phyloP scores from a whole-genome alignment of 768 basidiomycete genomes.

The Lyophyllum atratum region DNA sequence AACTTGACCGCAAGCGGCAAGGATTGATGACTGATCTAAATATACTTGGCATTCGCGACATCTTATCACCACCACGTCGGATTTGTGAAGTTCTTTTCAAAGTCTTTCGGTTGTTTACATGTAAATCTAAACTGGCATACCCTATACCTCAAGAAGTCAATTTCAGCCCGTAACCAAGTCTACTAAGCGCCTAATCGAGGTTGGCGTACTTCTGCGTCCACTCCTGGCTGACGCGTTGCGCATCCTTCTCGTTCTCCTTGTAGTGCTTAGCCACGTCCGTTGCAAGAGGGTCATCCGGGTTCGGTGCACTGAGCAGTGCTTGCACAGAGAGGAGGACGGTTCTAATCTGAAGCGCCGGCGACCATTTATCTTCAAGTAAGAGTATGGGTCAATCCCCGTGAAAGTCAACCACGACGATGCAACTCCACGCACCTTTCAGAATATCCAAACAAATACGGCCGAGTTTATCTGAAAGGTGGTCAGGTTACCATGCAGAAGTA shows the following conservation, averaged over 20 bases:
- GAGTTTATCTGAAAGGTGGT: slow-evolving; percentile 75
- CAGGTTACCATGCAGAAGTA: not conserved
- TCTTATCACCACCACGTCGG: slow-evolving; percentile 14
- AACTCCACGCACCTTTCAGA: slow-evolving; percentile 71
- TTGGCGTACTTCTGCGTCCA: slow-evolving; percentile 92
- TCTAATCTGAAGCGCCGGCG: slow-evolving; percentile 96
- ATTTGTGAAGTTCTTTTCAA: slow-evolving; percentile 9
- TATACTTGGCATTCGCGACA: slow-evolving; percentile 14
- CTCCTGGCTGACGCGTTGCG: slow-evolving; percentile 88
- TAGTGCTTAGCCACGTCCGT: slow-evolving; percentile 98
- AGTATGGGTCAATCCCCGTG: not conserved
- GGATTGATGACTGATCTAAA: slow-evolving; percentile 20
- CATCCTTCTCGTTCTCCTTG: slow-evolving; percentile 95
- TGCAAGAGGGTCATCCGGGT: slow-evolving; percentile 94
- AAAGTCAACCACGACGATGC: not conserved
- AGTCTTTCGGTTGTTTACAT: slow-evolving; percentile 7
- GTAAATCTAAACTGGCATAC: not conserved
- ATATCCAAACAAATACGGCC: slow-evolving; percentile 99
- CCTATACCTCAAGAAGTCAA: not conserved
- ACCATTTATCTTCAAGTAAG: slow-evolving; percentile 86
- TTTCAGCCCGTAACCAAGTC: not conserved
- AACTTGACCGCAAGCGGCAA: slow-evolving; percentile 12
- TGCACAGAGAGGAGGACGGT: slow-evolving; percentile 97
- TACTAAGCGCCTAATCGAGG: slow-evolving; percentile 11
- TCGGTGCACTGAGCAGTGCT: slow-evolving; percentile 94